phyloP scores from a whole-genome alignment of 371 early-diverging fungal genomes.

The Syncephalastrum sp. region DNA sequence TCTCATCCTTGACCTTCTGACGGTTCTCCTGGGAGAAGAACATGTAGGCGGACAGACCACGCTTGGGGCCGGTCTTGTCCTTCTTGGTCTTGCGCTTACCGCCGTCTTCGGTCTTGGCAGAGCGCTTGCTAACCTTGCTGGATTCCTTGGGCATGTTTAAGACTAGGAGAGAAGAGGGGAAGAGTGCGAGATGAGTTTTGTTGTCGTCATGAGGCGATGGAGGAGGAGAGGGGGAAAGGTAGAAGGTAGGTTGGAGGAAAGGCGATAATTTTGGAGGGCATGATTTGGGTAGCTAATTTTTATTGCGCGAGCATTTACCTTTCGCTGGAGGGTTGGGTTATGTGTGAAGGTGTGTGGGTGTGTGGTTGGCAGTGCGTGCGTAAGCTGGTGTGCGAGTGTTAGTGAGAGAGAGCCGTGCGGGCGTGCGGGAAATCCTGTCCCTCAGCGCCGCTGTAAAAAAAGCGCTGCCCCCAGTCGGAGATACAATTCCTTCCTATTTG shows the following conservation, averaged over 20 bases:
- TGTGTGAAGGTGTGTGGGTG: too few species aligned
- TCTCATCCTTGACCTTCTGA: conserved; percentile 64
- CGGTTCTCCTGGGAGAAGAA: conserved; percentile 78
- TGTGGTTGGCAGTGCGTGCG: not conserved
- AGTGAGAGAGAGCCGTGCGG: conserved; percentile 1
- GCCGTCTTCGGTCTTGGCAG: conserved; percentile 21
- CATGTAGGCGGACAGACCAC: conserved; percentile 80
- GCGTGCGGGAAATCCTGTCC: not conserved
- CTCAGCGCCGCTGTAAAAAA: too few species aligned
- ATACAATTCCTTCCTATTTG: too few species aligned
- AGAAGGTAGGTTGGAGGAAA: not conserved
- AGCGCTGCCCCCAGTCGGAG: too few species aligned
- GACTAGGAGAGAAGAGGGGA: conserved; percentile 1
- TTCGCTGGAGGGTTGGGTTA: conserved; percentile 4
- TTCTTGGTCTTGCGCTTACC: conserved; percentile 51
- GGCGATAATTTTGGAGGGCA: not conserved
- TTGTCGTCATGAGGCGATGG: not conserved
- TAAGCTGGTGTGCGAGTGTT: conserved; percentile 1
- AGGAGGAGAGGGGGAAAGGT: not conserved
- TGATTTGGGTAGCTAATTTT: not conserved
- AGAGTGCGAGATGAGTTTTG: conserved; percentile 1
- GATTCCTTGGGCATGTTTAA: conserved; percentile 31
- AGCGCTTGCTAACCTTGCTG: conserved; percentile 16
- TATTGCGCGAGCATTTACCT: conserved; percentile 3
- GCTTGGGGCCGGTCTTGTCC: conserved; percentile 79